phyloP scores from a whole-genome alignment of 305 asterid genomes.

The Solanum aculeatissimum region DNA sequence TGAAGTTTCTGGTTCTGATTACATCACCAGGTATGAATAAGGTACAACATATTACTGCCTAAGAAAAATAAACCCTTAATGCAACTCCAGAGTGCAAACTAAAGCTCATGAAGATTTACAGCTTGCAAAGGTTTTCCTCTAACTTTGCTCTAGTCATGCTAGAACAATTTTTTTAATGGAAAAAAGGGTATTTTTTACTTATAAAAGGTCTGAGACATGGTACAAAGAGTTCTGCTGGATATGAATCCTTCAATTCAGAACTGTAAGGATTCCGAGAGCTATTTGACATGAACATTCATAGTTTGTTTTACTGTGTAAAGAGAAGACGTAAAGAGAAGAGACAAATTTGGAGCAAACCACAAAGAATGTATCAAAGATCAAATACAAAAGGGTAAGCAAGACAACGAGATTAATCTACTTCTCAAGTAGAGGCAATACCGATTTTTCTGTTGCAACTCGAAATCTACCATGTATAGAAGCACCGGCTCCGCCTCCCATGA shows the following conservation, averaged over 20 bases:
- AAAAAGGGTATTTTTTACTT: no score
- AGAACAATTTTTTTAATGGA: not conserved
- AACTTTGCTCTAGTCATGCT: not conserved
- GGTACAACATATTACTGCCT: not conserved
- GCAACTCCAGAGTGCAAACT: not conserved
- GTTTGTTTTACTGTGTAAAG: no score
- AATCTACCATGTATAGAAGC: constrained; percentile 78
- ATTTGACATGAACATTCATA: not conserved
- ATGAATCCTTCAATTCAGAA: no score
- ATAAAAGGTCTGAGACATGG: not conserved
- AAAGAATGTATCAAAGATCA: no score
- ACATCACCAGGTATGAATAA: not conserved
- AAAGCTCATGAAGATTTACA: not conserved
- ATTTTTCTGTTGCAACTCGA: constrained; percentile 76
- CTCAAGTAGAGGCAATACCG: constrained; percentile 30
- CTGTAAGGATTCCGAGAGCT: not conserved
- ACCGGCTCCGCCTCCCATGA: constrained; percentile 97
- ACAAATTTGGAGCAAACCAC: no score
- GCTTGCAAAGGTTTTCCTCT: not conserved
- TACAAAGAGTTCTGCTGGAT: not conserved
- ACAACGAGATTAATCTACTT: no score
- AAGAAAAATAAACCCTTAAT: not conserved
- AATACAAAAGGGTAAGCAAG: no score
- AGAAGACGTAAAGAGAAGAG: no score
- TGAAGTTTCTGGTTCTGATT: not conserved